Percentiles rank a stretch among this genome's conserved stretches.
phyloP scores from a whole-genome alignment of 768 basidiomycete genomes.

The Hebeloma cylindrosporum region DNA sequence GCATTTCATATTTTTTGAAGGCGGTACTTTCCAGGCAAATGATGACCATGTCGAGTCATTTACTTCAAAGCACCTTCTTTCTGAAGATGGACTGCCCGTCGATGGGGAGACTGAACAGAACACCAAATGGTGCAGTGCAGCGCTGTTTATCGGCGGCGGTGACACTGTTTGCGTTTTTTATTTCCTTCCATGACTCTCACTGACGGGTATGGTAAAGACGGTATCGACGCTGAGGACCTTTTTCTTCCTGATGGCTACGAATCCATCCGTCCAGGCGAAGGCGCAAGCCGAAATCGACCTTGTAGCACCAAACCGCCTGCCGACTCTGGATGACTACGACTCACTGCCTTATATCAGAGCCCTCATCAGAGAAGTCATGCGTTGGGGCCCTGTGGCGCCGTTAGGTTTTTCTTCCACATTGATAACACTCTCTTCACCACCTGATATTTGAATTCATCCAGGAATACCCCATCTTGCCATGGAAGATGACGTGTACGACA shows the following conservation, averaged over 20 bases:
- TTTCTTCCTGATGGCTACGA: conserved; percentile 35
- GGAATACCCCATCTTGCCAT: conserved; percentile 29
- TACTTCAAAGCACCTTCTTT: conserved; percentile 31
- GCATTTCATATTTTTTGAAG: background rate
- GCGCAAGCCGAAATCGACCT: conserved; percentile 42
- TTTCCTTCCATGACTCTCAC: background rate
- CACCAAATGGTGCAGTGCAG: conserved; percentile 30
- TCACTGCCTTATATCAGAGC: conserved; percentile 37
- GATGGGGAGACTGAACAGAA: conserved; percentile 27
- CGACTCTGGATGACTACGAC: conserved; percentile 32
- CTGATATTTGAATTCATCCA: conserved; percentile 5
- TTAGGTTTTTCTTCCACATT: conserved; percentile 20
- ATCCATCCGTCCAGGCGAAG: conserved; percentile 38
- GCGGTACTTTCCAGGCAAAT: background rate
- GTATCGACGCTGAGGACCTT: conserved; percentile 36
- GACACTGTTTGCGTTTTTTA: conserved; percentile 35
- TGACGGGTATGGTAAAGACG: conserved; percentile 25
- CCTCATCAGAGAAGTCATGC: conserved; percentile 38
- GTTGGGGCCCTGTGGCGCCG: conserved; percentile 35
- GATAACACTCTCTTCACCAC: background rate
- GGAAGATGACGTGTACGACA: conserved; percentile 33
- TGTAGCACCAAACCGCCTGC: conserved; percentile 33
- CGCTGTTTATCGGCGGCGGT: conserved; percentile 36
- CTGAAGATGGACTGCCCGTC: conserved; percentile 21
- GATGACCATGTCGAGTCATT: conserved; percentile 25